phyloP scores from a whole-genome alignment of 2,329 filamentous ascomycete species.

The Botrytis paeoniae region DNA sequence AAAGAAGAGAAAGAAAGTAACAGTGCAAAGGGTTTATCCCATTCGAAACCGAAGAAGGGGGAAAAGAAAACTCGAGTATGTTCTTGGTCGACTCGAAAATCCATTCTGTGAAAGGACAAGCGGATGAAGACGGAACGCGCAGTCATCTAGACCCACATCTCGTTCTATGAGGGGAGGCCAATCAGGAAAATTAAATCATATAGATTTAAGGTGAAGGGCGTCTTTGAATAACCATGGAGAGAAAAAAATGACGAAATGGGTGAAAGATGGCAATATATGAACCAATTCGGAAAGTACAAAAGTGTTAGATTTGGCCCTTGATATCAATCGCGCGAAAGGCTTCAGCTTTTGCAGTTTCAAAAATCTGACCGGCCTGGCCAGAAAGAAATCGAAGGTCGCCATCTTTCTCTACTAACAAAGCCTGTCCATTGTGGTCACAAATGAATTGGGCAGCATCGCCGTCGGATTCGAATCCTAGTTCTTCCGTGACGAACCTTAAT shows the following conservation, averaged over 20 bases:
- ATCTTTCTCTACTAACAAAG: conserved; percentile 73
- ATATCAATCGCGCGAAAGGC: conserved; percentile 91
- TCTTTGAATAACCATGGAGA: conserved; percentile 9
- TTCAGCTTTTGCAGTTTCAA: conserved; percentile 68
- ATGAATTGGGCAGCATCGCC: conserved; percentile 89
- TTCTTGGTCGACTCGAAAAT: conserved; percentile 11
- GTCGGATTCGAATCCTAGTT: conserved; percentile 93
- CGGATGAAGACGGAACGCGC: conserved; percentile 2
- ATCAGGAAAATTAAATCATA: conserved; percentile 8
- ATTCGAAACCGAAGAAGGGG: conserved; percentile 11
- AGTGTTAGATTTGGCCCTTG: conserved; percentile 81
- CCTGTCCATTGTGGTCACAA: conserved; percentile 71
- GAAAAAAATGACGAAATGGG: conserved; percentile 21
- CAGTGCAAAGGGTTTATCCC: not conserved
- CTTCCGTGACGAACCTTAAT: conserved; percentile 88
- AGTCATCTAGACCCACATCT: conserved; percentile 15
- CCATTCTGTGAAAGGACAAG: conserved; percentile 14
- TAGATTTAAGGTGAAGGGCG: conserved; percentile 2
- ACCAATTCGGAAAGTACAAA: conserved; percentile 22
- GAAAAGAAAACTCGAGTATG: conserved; percentile 14
- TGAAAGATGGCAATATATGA: conserved; percentile 19
- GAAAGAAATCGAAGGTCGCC: conserved; percentile 72
- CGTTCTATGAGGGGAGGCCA: conserved; percentile 6
- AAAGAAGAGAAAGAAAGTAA: not conserved
- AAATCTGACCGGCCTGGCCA: conserved; percentile 67